Evolutionary conservation across 495 filamentous ascomycete genomes (phyloP), one percentile per base, ranked within the genome.

Genomic region (Talaromyces borbonicus): DNA sequence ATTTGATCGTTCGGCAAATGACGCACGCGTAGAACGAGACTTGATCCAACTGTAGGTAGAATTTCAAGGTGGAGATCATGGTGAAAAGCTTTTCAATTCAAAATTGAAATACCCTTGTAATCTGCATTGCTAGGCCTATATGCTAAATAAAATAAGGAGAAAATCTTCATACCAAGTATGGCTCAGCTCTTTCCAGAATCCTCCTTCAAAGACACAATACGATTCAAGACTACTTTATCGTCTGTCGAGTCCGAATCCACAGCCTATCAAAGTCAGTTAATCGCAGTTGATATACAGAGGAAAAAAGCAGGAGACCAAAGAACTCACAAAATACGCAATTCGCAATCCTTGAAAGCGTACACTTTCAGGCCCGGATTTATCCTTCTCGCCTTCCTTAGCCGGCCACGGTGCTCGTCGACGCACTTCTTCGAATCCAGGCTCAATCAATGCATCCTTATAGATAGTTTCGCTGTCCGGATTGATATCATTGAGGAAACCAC

Each of bases 271-370:
- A 36, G 19, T n/a, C 4, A 31, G 43, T 46, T 31, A 54, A 43
- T 39, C 36, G 16, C 29, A 14, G 14, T 18, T 5, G 39, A 9
- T 15, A 16, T 33, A 36, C 50, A 44, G 50, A 42, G 25, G 3
- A 39, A 4, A 35, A 27, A 18, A 37, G 15, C 5, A 37, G 35
- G 30, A 11, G 14, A 14, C n/a, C n/a, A 14, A 35, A 4, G 14
- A 8, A 47, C 46, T 40, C 11, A 48, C 67, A 66, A 74, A 96
- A 60, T 96, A 98, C 9, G 80, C 92, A 40, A 90, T 81, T 15
- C 93, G 76, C 75, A 96, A 78, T 9, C 78, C 92, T 68, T 98
- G 93, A 74, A 98, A 98, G 15, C 93, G 71, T 1, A 95, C 82
- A 37, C 75, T 81, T 61, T 90, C 84, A 0, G 74, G 74, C 0